These are phyloP conservation scores for Entonaema liquescens DNA, from an alignment of 495 filamentous ascomycete genomes.

Conservation along the genomic window DNA sequence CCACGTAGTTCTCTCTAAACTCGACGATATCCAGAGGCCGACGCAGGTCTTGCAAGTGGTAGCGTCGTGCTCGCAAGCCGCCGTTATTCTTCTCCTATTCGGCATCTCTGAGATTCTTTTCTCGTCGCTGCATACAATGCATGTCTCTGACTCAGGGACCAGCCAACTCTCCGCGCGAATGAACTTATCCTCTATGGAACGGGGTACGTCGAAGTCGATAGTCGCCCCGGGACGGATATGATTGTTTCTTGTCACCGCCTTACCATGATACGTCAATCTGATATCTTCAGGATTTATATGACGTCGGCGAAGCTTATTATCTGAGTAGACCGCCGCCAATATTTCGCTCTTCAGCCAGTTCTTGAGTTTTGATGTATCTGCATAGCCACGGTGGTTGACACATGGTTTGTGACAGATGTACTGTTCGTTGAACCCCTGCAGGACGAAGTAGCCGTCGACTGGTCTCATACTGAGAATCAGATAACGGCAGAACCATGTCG, in stretches of 20 bases:
- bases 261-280: constrained; percentile 30
- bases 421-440: constrained; percentile 44
- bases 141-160: constrained; percentile 43
- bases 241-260: constrained; percentile 17
- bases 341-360: constrained; percentile 29
- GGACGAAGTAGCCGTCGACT: constrained; percentile 35
- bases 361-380: constrained; percentile 31
- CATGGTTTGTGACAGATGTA: constrained; percentile 47
- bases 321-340: constrained; percentile 8
- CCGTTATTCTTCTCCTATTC: constrained; percentile 39
- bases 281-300: constrained; percentile 37
- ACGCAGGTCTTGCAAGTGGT: constrained; percentile 51
- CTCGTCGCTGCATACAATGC: constrained; percentile 51
- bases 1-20: constrained; percentile 46
- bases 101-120: constrained; percentile 50
- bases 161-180: constrained; percentile 49
- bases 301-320: constrained; percentile 16
- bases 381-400: constrained; percentile 29
- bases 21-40: constrained; percentile 46
- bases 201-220: constrained; percentile 47
- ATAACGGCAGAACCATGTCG: constrained; percentile 49
- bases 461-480: constrained; percentile 41
- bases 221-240: constrained; percentile 40
- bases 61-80: constrained; percentile 46
- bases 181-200: constrained; percentile 43